A percentile compares a stretch with the other conserved stretches of the same genome.
phyloP scores from a whole-genome alignment of 495 filamentous ascomycete species.

The Rhizodiscina lignyota region DNA sequence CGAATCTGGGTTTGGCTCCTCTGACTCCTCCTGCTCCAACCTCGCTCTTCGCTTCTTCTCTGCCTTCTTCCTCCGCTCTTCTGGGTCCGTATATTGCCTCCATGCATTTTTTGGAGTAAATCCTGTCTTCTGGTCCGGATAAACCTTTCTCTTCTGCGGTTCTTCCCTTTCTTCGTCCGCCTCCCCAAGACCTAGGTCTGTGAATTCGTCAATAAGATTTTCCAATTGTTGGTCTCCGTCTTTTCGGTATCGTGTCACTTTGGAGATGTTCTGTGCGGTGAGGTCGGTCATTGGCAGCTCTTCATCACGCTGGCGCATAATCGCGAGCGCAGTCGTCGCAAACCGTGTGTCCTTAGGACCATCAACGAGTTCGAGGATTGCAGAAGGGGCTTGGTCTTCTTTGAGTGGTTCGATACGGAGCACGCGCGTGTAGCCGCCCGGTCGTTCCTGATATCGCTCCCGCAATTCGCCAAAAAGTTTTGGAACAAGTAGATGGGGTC shows the following conservation, averaged over 20 bases:
- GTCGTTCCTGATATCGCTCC: slow-evolving; percentile 60
- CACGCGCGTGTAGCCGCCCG: slow-evolving; percentile 89
- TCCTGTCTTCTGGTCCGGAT: no score
- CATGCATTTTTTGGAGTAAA: no score
- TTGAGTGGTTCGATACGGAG: slow-evolving; percentile 62
- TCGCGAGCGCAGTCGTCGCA: slow-evolving; percentile 67
- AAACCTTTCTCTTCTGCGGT: no score
- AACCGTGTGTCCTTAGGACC: slow-evolving; percentile 92
- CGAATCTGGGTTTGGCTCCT: no score
- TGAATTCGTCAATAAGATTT: no score
- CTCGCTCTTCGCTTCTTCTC: no score
- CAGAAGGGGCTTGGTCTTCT: slow-evolving; percentile 67
- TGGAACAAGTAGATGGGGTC: slow-evolving; percentile 50
- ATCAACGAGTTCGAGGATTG: slow-evolving; percentile 93
- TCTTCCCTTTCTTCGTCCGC: no score
- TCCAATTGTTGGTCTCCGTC: slow-evolving; percentile 52
- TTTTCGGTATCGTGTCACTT: slow-evolving; percentile 66
- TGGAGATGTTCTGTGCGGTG: slow-evolving; percentile 60
- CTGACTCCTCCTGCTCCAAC: no score
- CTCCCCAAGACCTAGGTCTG: no score
- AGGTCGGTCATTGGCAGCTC: slow-evolving; percentile 37
- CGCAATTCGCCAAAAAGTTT: slow-evolving; percentile 78
- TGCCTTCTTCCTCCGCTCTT: no score
- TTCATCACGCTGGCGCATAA: slow-evolving; percentile 43
- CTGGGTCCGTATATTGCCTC: no score